These are phyloP conservation scores for Ogataea henricii DNA, from an alignment of 805 yeast genomes.

Conservation along the genomic window DNA sequence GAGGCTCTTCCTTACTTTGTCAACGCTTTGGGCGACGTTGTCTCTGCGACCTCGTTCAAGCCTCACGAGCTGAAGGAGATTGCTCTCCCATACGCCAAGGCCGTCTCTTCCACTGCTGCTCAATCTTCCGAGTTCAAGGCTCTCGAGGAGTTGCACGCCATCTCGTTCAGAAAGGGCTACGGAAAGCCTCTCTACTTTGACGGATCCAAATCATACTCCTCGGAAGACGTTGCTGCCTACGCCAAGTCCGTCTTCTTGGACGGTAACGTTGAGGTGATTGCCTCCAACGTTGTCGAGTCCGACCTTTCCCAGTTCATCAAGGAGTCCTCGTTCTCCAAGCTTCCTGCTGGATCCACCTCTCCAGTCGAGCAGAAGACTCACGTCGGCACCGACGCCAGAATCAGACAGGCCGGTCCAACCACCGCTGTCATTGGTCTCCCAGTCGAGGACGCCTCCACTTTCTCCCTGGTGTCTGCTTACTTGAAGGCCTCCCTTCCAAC, in stretches of 20 bases:
- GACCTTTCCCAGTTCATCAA: constrained; percentile 70
- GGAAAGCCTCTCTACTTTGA: constrained; percentile 82
- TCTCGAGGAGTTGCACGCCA: constrained; percentile 73
- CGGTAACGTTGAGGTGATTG: constrained; percentile 70
- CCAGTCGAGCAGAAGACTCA: constrained; percentile 41
- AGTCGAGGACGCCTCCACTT: constrained; percentile 64
- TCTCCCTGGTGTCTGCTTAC: constrained; percentile 70
- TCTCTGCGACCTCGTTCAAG: constrained; percentile 71
- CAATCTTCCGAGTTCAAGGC: constrained; percentile 60
- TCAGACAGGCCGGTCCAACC: constrained; percentile 63
- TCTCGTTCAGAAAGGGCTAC: constrained; percentile 83
- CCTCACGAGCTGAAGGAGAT: constrained; percentile 82
- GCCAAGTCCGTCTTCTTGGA: constrained; percentile 69
- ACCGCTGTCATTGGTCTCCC: constrained; percentile 85
- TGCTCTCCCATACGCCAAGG: constrained; percentile 74
- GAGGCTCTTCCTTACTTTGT: constrained; percentile 92
- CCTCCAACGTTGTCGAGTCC: constrained; percentile 68
- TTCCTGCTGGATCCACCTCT: constrained; percentile 62
- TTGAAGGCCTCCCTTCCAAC: constrained; percentile 49
- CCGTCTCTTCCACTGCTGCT: constrained; percentile 58
- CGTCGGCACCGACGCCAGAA: constrained; percentile 70
- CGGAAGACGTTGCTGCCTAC: constrained; percentile 66
- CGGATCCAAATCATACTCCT: constrained; percentile 55
- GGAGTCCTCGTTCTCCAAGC: constrained; percentile 62
- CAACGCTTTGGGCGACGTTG: constrained; percentile 74